Evolutionary conservation across 331 rosid species (phyloP).

Genomic region (Dryas integrifolia): DNA sequence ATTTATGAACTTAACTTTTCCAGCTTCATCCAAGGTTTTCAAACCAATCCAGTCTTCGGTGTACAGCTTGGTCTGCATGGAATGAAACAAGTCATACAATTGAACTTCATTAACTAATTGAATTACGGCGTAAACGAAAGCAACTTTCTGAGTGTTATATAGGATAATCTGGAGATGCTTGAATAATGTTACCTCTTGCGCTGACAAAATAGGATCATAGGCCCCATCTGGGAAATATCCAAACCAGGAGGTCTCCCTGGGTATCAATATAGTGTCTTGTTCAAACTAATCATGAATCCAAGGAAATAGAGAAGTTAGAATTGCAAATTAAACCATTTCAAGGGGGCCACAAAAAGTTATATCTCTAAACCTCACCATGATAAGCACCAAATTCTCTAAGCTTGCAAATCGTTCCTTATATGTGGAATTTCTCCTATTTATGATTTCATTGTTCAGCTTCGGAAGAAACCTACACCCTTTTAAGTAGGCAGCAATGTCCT

Average conservation of each 20-base stretch:
- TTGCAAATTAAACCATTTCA: background rate
- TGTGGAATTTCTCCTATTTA: conserved; percentile 46
- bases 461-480: conserved; percentile 73
- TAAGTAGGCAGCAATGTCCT: conserved; percentile 59
- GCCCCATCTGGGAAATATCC: conserved; percentile 72
- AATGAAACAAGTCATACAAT: background rate
- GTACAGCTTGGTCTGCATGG: conserved; percentile 52
- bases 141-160: too few species aligned
- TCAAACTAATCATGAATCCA: conserved; percentile 46
- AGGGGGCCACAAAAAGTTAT: background rate
- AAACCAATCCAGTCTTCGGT: conserved; percentile 81
- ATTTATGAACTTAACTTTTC: conserved; percentile 65
- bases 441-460: conserved; percentile 66
- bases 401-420: conserved; percentile 70
- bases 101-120: too few species aligned
- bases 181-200: conserved; percentile 52
- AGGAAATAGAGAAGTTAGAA: conserved; percentile 7
- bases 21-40: conserved; percentile 69
- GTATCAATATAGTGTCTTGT: conserved; percentile 55
- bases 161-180: too few species aligned
- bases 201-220: conserved; percentile 46
- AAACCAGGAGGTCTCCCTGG: conserved; percentile 80
- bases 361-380: conserved; percentile 57
- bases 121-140: too few species aligned
- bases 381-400: conserved; percentile 60